A percentile compares a stretch with the other conserved stretches of the same genome.
Conservation (phyloP, 164 flowering plant species). For the Warburgia ugandensis region DNA sequence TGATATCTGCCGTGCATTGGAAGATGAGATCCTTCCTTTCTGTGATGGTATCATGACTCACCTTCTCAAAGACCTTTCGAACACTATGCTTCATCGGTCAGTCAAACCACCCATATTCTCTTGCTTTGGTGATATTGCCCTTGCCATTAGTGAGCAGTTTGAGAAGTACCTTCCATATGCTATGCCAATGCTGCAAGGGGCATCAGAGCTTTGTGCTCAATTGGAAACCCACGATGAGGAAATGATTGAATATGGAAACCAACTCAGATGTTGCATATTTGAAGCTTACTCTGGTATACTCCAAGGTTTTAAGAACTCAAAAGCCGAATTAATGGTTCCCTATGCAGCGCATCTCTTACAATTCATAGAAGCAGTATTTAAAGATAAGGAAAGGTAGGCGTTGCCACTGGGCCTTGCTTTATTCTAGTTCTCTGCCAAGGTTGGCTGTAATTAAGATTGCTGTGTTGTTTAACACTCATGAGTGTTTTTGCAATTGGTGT, state of each 20-base stretch:
- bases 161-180: constrained; percentile 65
- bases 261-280: constrained; percentile 66
- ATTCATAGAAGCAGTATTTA: constrained; percentile 54
- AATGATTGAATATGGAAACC: constrained; percentile 73
- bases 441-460: background rate
- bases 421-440: background rate
- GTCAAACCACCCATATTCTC: constrained; percentile 89
- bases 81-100: constrained; percentile 62
- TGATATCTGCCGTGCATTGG: constrained; percentile 77
- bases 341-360: constrained; percentile 66
- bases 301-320: constrained; percentile 68
- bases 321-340: constrained; percentile 67
- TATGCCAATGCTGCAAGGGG: constrained; percentile 64
- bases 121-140: constrained; percentile 87
- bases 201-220: constrained; percentile 61
- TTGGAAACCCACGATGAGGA: constrained; percentile 62
- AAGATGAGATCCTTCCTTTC: constrained; percentile 58
- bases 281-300: constrained; percentile 90
- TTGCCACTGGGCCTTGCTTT: background rate
- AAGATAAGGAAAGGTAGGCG: constrained; percentile 53
- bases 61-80: constrained; percentile 62
- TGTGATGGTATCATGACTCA: constrained; percentile 80
- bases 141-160: constrained; percentile 71
- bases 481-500: constrained; percentile 3
- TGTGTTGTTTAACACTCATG: no score